Conservation (phyloP, 208 protist species). For the Leishmania lainsoni region DNA sequence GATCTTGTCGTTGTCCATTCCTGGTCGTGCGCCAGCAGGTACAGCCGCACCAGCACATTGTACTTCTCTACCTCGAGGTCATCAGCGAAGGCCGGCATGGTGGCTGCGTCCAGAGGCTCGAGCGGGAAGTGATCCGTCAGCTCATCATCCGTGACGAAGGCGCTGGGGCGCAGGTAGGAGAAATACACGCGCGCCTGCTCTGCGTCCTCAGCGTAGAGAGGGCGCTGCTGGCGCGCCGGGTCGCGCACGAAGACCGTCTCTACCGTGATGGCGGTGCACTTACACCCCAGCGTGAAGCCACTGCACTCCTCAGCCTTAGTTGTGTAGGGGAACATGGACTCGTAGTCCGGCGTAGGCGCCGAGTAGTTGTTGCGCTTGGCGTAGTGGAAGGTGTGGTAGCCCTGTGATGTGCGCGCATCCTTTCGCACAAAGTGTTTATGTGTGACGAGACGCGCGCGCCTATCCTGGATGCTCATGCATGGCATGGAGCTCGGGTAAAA, state of each 20-base stretch:
- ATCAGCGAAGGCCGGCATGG: conserved; percentile 19
- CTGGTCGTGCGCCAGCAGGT: conserved; percentile 26
- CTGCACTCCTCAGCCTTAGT: neutral
- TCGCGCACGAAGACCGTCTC: conserved; percentile 27
- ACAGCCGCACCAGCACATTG: conserved; percentile 28
- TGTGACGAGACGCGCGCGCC: conserved; percentile 25
- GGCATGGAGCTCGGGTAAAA: conserved; percentile 20
- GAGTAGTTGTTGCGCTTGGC: neutral
- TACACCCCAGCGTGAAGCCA: conserved; percentile 2
- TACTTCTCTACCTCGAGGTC: conserved; percentile 25
- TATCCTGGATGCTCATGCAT: conserved; percentile 16
- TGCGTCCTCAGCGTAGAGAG: conserved; percentile 24
- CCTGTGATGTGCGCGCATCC: conserved; percentile 8
- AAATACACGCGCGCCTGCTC: conserved; percentile 15
- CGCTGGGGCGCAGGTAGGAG: conserved; percentile 17
- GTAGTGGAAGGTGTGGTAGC: conserved; percentile 13
- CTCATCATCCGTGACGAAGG: conserved; percentile 23
- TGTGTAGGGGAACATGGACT: conserved; percentile 25
- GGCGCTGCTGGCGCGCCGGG: conserved; percentile 7
- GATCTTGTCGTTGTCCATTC: conserved; percentile 20
- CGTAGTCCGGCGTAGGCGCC: neutral
- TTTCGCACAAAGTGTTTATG: conserved; percentile 16
- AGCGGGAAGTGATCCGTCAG: conserved; percentile 10
- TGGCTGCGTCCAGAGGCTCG: neutral
- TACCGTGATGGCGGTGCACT: conserved; percentile 22